Evolutionary conservation across 1,284 basidiomycete species (phyloP).

Genomic region (Papiliotrema fonsecae): DNA sequence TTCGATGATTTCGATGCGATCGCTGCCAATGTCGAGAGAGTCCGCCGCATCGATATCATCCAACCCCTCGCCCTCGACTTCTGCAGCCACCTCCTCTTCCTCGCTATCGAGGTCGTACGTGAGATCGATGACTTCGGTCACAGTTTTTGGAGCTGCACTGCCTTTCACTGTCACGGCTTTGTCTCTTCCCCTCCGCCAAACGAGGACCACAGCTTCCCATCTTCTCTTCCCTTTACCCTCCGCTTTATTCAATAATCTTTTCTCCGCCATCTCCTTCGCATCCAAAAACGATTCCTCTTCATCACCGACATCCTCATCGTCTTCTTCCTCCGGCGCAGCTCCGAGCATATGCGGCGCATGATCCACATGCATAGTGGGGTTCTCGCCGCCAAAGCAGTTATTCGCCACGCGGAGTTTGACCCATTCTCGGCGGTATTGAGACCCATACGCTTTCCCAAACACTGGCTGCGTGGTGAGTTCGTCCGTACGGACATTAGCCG

Average conservation of each 20-base stretch:
- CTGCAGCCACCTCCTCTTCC: neutral
- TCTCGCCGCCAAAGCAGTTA: constrained; percentile 20
- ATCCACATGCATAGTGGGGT: constrained; percentile 25
- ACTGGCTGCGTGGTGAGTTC: constrained; percentile 25
- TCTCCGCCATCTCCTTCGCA: neutral
- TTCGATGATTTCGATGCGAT: too few relatives aligned
- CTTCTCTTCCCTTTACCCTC: neutral
- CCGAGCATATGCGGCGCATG: constrained; percentile 31
- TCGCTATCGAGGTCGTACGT: neutral
- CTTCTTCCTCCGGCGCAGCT: neutral
- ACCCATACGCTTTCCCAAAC: constrained; percentile 9
- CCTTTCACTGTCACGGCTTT: neutral
- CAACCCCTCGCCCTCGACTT: neutral
- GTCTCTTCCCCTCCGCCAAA: neutral
- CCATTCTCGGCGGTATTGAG: constrained; percentile 10
- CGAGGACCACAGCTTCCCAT: neutral
- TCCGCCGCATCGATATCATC: too few relatives aligned
- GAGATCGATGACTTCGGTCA: neutral
- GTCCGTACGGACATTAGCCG: constrained; percentile 14
- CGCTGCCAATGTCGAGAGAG: too few relatives aligned
- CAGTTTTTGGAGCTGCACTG: neutral
- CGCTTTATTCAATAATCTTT: neutral
- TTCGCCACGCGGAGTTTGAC: constrained; percentile 16
- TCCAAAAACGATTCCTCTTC: neutral
- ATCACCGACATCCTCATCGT: neutral